These are phyloP conservation scores for Mimosa pudica DNA, from an alignment of 306 rosid species.

Conservation along the genomic window DNA sequence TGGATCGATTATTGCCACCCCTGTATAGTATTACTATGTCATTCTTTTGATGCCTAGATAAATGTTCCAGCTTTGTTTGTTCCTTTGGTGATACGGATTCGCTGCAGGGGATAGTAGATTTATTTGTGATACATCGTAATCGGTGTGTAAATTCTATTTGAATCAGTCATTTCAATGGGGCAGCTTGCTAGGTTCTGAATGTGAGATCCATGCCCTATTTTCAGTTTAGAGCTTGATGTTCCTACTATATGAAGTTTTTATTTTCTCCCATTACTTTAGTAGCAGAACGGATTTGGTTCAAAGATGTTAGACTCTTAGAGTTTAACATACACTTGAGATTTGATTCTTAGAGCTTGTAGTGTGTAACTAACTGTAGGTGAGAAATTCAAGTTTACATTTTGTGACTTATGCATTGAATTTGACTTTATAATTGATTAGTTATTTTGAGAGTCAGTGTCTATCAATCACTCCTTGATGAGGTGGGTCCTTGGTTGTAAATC, in stretches of 20 bases:
- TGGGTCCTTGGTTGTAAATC: slow-evolving; percentile 5
- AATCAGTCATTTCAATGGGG: not conserved
- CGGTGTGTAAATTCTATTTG: not conserved
- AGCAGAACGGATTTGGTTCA: not conserved
- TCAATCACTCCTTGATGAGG: not conserved
- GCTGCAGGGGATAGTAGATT: not conserved
- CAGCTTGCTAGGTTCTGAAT: not conserved
- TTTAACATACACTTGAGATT: not conserved
- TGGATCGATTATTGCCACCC: not conserved
- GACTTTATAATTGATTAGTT: not conserved
- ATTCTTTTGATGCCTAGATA: not conserved
- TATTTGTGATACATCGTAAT: not conserved
- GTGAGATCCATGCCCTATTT: not conserved
- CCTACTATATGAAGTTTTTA: not conserved
- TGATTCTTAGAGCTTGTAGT: not conserved
- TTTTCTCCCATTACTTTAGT: not conserved
- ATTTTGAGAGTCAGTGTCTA: not conserved
- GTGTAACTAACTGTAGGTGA: not conserved
- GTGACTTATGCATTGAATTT: not conserved
- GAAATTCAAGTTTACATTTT: too few relatives aligned
- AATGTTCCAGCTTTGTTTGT: not conserved
- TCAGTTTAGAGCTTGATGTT: not conserved
- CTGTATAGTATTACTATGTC: not conserved
- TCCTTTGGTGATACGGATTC: not conserved
- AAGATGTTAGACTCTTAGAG: not conserved